These are phyloP conservation scores for Pseudocohnilembus persalinus DNA, from an alignment of 169 alveolate species.

Conservation along the genomic window DNA sequence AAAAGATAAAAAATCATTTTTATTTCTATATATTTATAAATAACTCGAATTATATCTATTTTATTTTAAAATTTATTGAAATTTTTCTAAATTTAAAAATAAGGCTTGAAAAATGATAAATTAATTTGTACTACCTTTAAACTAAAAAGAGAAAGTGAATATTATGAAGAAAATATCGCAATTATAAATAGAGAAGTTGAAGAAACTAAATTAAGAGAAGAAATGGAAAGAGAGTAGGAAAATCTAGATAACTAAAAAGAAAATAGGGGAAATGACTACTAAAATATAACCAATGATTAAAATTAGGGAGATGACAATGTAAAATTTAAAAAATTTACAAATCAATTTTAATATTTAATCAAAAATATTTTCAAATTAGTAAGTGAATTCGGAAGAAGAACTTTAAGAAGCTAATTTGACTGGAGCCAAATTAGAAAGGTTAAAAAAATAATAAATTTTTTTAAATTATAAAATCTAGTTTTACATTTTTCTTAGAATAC, in stretches of 20 bases:
- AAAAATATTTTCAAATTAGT: background rate
- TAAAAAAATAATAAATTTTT: background rate
- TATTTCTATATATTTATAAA: too few species aligned
- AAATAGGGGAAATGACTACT: slow-evolving; percentile 46
- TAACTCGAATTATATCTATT: too few species aligned
- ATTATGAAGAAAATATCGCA: background rate
- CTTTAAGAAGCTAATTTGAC: slow-evolving; percentile 10
- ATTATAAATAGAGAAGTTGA: slow-evolving; percentile 64
- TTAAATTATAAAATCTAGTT: too few species aligned
- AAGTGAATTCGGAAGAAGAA: background rate
- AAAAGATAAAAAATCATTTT: too few species aligned
- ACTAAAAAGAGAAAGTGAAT: slow-evolving; percentile 72
- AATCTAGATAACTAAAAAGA: slow-evolving; percentile 65
- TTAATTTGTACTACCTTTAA: slow-evolving; percentile 74
- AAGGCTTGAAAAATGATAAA: background rate
- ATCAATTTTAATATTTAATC: slow-evolving; percentile 13
- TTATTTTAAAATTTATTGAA: too few species aligned
- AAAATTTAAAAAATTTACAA: slow-evolving; percentile 52
- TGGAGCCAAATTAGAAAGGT: slow-evolving; percentile 25
- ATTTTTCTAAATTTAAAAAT: too few species aligned
- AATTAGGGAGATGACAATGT: slow-evolving; percentile 54
- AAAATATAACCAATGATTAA: slow-evolving; percentile 15
- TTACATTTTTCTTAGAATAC: background rate
- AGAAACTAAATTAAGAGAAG: slow-evolving; percentile 60
- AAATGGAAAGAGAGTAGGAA: background rate